Conservation (phyloP, 768 basidiomycete species). For the Russula sp. region DNA sequence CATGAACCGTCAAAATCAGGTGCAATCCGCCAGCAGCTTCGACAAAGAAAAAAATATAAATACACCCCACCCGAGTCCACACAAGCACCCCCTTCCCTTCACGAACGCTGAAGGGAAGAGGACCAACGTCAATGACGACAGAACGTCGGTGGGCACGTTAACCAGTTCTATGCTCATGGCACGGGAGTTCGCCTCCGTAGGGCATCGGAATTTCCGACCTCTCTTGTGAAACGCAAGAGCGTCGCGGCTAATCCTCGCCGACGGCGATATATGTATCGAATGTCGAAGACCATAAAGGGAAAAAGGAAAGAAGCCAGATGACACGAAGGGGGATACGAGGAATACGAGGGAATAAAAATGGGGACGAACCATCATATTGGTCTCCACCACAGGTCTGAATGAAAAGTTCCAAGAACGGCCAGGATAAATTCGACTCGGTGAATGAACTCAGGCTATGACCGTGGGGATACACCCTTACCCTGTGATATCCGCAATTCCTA, state of each 20-base stretch:
- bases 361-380: slow-evolving; percentile 66
- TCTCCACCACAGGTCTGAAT: slow-evolving; percentile 68
- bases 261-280: not conserved
- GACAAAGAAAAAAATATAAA: not conserved
- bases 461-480: slow-evolving; percentile 39
- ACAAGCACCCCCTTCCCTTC: not conserved
- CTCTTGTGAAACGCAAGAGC: not conserved
- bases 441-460: not conserved
- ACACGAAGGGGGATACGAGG: not conserved
- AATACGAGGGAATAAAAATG: not conserved
- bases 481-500: slow-evolving; percentile 70
- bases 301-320: not conserved
- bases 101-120: slow-evolving; percentile 8
- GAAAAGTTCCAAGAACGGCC: slow-evolving; percentile 1
- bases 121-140: not conserved
- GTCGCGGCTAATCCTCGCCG: not conserved
- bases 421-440: not conserved
- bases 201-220: not conserved
- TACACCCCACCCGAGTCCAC: not conserved
- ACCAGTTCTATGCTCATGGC: not conserved
- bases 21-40: not conserved
- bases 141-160: not conserved
- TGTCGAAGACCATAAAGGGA: not conserved
- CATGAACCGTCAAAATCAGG: not conserved
- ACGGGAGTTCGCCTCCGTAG: not conserved